Evolutionary conservation across 139 green algal species (phyloP).

Genomic region (Spirogloea muscicola): DNA sequence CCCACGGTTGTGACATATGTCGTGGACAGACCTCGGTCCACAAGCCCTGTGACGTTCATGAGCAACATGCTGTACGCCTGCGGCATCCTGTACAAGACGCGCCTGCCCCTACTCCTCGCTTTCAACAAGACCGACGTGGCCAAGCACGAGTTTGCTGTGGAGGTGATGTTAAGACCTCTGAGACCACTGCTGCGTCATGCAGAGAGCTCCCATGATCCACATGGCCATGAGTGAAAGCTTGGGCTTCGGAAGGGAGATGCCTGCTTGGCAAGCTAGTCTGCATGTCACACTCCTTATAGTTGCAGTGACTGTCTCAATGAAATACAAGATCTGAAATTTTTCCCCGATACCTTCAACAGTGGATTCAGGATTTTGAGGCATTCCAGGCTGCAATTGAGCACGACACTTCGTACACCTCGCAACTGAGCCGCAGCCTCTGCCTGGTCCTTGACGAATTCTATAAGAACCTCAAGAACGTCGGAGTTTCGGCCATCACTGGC

Average conservation of each 20-base stretch:
- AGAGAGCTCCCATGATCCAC: neutral
- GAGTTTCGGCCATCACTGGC: conserved; percentile 84
- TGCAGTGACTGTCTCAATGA: neutral
- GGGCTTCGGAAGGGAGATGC: too few relatives aligned
- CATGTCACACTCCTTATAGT: neutral
- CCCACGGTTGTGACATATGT: conserved; percentile 87
- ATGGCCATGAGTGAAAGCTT: neutral
- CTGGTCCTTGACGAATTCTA: conserved; percentile 97
- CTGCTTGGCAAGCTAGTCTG: too few relatives aligned
- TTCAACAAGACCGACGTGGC: conserved; percentile 97
- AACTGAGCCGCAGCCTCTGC: conserved; percentile 60
- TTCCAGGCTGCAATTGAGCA: conserved; percentile 75
- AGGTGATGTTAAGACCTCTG: conserved; percentile 48
- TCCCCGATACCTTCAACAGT: conserved; percentile 25
- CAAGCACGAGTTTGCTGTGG: conserved; percentile 74
- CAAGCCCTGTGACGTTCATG: conserved; percentile 77
- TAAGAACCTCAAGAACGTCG: conserved; percentile 68
- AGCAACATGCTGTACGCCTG: conserved; percentile 95
- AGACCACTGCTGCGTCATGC: neutral
- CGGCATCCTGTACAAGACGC: conserved; percentile 95
- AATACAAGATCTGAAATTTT: neutral
- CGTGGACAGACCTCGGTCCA: conserved; percentile 84
- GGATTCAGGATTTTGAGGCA: conserved; percentile 73
- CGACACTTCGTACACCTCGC: conserved; percentile 53
- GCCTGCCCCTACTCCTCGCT: conserved; percentile 88